phyloP scores from a whole-genome alignment of 805 yeast genomes.

The Lipomyces spencermartinsiae region DNA sequence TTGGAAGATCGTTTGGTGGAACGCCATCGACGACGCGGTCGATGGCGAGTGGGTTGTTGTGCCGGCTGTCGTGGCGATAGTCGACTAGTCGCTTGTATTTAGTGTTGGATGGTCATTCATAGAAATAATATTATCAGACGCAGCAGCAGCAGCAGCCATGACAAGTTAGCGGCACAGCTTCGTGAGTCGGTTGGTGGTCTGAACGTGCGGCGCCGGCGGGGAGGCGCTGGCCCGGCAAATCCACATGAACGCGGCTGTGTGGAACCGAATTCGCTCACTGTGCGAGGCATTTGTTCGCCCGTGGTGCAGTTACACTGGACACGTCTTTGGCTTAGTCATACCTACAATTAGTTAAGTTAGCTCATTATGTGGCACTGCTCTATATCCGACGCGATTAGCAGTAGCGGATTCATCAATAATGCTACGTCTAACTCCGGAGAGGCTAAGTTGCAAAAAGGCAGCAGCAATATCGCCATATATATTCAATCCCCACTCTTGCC shows the following conservation, averaged over 20 bases:
- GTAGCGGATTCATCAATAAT: no score
- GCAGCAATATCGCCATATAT: background rate
- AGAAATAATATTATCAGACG: background rate
- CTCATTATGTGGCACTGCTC: no score
- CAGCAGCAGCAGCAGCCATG: background rate
- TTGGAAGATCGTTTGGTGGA: background rate
- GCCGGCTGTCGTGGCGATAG: background rate
- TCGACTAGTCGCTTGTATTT: background rate
- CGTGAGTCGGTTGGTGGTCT: background rate
- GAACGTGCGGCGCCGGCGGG: conserved; percentile 3
- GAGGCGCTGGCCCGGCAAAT: background rate
- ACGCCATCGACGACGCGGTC: conserved; percentile 2
- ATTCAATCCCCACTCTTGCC: no score
- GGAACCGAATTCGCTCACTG: background rate
- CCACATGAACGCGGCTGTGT: background rate
- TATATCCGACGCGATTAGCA: no score
- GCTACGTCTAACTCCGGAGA: background rate
- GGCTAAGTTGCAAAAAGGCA: no score
- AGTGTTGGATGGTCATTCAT: background rate
- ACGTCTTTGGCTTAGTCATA: no score
- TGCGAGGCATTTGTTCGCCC: no score
- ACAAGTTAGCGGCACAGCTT: no score
- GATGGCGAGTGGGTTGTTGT: background rate
- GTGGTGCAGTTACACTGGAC: no score
- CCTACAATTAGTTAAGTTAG: no score